Base-by-base conservation (phyloP, 129 eudicot genomes). In the Artemisia argyi region DNA sequence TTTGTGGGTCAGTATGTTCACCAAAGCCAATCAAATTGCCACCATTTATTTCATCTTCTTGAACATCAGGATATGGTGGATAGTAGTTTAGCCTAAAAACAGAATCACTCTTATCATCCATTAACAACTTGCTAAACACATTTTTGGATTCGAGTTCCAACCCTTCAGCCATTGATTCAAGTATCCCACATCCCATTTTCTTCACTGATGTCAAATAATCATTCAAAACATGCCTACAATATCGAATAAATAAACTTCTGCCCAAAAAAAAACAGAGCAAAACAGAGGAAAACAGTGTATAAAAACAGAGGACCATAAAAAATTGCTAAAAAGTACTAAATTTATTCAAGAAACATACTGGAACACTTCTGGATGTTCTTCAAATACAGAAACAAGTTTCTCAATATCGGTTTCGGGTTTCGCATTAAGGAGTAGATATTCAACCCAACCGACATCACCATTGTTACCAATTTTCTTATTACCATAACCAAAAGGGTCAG, bases 391-490 rank as follows among this genome's bases (percentile, higher is more conserved):
- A 4, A 74, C 54, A 56, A 84, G 51, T 17, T 68, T 78, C 0
- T 76, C 66, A 71, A 68, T 73, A 64, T 81, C 48, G 49, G 79
- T 73, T 10, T 76, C 80, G 17, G 76, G 74, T 55, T 83, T 85
- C 3, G 91, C 66, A 59, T 83, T 76, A 3, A 91, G 63, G 49
- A 91, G 90, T 51, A 91, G 81, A 61, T 91, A 91, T 66, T 91
- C 96, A 15, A 91, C 85, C 96, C 92, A 88, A 13, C 97, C 97
- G 4, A 86, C 65, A 28, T 91, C 97, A 12, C 97, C 97, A 59
- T 78, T 84, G 24, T 11, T 56, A 49, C 97, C 97, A 55, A 91
- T 91, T 61, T 75, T 82, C 66, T 84, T 86, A 78, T 83, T 91
- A 1, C 97, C 97, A 66, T 88, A 91, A 5, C 96, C 92, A 66